Evolutionary conservation across 306 rosid genomes (phyloP), one percentile per base, ranked within the genome.

Genomic region (Malus sieversii): DNA sequence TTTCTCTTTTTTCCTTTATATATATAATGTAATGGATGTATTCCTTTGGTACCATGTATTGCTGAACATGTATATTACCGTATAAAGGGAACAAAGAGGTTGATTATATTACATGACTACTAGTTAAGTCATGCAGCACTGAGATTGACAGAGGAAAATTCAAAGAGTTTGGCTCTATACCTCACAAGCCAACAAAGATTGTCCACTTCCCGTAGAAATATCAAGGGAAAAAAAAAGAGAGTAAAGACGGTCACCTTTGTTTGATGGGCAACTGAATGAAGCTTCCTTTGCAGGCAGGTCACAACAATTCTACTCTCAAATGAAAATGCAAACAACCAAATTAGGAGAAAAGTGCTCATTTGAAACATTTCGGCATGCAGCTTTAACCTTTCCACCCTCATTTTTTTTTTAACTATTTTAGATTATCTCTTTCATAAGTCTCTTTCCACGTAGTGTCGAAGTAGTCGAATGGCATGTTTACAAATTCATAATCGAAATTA

Each of bases 91-190:
- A 82, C 53, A 55, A 78, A 57, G 42, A 45, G 74, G 58, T 75
- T 64, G 59, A 45, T 25, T 46, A 52, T 58, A 51, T 32, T 48
- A 6, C 23, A 59, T 19, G 33, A 45, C 66, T 35, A 75, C 66
- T 15, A 38, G 52, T 20, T 27, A 44, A 13, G 65, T 63, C 45
- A 25, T 74, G 30, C 16, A 27, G 35, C 19, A 51, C 55, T 75
- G 83, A 82, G 40, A 71, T 75, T 78, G 86, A 82, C 86, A 78
- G 77, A 78, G 86, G 86, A 78, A 82, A 78, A 66, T 70, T 68
- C 86, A 70, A 70, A 70, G 74, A 62, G 64, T n/a, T 59, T 74
- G 68, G 70, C 10, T 64, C 53, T 69, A 73, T 66, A 51, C 65
- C 68, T 30, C 46, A 74, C 42, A 29, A 62, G 27, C 64, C 77